Base-by-base conservation (phyloP, 108 stramenopile species). In the Pseudonitzschia pungens region DNA sequence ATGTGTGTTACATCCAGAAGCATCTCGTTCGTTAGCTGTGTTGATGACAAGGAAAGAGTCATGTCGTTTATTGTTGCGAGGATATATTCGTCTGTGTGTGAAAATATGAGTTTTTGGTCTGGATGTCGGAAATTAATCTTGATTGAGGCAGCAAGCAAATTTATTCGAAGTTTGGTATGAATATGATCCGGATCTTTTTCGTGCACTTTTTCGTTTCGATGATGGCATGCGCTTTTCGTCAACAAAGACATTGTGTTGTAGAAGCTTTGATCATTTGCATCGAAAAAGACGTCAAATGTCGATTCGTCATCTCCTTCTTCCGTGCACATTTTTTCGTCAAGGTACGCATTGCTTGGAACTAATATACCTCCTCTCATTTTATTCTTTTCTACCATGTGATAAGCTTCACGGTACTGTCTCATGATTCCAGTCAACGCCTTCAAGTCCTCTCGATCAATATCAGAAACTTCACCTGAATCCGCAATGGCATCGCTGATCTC, bases 281-380 rank as follows among this genome's bases (percentile, higher is more conserved):
- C 92, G 55, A 93, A 93, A 64, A 93, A 93, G 11, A 87, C 79
- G 77, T 93, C 92, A 63, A 91, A 93, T 15, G 92, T 82, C 26
- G 78, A 57, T 11, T 65, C 76, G 0, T 78, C 84, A 16, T 66
- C 77, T 14, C 53, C 75, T 20, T 74, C 71, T 55, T 73, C 65
- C 31, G 11, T 12, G 10, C 0, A 22, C 58, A 70, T 52, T 20
- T 32, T 68, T 15, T 83, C 75, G 65, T 86, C 83, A 27, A 69
- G 33, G n/a, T 82, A 77, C 26, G 84, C 82, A 73, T 78, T 74
- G 21, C 74, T 78, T 9, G 88, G 91, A 24, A 93, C 57, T 32
- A 93, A 63, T 27, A 93, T 71, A 9, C 92, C 92, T 33, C 92
- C 92, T 50, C 85, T 74, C 22, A 92, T 36, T 65, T 87, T 79